Evolutionary conservation across 257 asterid species (phyloP), one percentile per base, ranked within the genome.

Genomic region (Solanum arcanum): DNA sequence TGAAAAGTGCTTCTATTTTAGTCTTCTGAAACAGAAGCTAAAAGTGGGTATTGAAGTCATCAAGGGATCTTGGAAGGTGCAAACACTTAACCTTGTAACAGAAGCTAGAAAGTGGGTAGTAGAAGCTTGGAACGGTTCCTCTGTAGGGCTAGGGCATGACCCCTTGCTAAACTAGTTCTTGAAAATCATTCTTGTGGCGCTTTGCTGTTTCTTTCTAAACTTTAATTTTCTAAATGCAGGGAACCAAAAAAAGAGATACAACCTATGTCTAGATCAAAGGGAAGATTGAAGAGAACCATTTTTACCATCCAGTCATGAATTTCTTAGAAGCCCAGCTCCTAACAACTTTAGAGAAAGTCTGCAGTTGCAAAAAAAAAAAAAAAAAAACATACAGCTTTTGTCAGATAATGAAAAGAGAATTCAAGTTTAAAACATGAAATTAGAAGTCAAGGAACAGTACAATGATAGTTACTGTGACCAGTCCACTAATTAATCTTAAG

Each of bases 251-350:
- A 75, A 49, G 29, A 81, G 46, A 80, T 47, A 80, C 66, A 46
- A 1, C 66, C 84, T 80, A 29, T 47, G 10, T 0, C 84, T 47
- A 46, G 85, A 81, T 49, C 69, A 49, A 49, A 29, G 69, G 68
- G 69, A 49, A 49, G 85, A 81, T 81, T 81, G 69, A 81, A 2
- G 69, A 82, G 33, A 62, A 78, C 4, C 83, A 87, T 52, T 88
- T 93, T 92, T 89, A 96, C 99, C 98, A 96, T 92, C 99, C 99
- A 64, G 98, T 96, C 98, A 96, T 96, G 91, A 96, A 96, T 92
- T 96, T 96, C 91, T 96, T 95, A 29, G 99, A 96, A 49, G 99
- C 95, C 99, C 99, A 96, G 93, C 99, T 96, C 92, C 99, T 93
- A 84, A 96, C 93, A 83, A 96, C 98, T 93, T 93, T 95, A 92